Evolutionary conservation across 257 asterid species (phyloP).

Genomic region (Fraxinus quadrangulata): DNA sequence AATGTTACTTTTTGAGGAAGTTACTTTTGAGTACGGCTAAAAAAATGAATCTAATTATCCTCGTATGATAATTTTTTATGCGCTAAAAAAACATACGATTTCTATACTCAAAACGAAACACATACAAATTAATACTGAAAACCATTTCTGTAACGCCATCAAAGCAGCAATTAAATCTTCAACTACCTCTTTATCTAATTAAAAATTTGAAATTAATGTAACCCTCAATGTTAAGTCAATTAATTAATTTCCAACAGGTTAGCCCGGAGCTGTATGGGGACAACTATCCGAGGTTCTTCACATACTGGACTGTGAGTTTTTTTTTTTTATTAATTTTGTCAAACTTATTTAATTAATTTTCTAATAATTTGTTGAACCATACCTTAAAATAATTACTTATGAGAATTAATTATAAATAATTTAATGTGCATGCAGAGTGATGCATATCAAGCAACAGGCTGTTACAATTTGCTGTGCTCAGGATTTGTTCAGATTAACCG

Average conservation of each 20-base stretch:
- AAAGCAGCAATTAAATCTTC: constrained; percentile 40
- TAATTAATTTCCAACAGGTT: constrained; percentile 52
- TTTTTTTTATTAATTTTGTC: neutral
- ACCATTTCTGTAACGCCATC: constrained; percentile 23
- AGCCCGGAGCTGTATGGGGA: constrained; percentile 95
- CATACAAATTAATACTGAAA: neutral
- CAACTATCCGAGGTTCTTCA: constrained; percentile 80
- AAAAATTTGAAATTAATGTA: neutral
- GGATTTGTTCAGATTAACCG: constrained; percentile 89
- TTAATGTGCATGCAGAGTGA: constrained; percentile 60
- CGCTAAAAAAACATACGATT: neutral
- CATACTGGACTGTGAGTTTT: constrained; percentile 88
- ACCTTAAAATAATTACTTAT: constrained; percentile 25
- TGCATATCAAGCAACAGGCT: constrained; percentile 91
- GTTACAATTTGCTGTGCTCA: constrained; percentile 88
- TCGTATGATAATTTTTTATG: neutral
- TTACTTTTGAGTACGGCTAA: neutral
- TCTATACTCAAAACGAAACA: neutral
- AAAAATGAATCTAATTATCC: neutral
- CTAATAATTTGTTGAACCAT: constrained; percentile 27
- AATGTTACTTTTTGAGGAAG: no score
- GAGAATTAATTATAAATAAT: constrained; percentile 19
- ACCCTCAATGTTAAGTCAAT: constrained; percentile 27
- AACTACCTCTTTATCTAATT: constrained; percentile 39
- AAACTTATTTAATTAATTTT: neutral